phyloP scores from a whole-genome alignment of 1,284 basidiomycete genomes.

The Trametes hirsuta region DNA sequence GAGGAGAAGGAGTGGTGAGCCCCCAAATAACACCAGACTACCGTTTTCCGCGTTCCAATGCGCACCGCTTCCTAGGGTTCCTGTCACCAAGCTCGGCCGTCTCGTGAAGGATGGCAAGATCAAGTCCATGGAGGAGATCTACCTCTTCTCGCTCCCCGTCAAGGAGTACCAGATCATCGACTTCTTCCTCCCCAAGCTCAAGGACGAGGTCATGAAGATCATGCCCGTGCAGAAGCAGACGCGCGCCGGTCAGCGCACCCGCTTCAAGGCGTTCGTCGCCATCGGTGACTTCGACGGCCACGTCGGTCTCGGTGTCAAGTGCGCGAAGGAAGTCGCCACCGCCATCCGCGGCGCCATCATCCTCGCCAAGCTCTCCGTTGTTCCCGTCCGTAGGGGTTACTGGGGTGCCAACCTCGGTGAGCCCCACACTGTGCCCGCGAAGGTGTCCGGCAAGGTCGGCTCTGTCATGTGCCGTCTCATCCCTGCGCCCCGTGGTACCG shows the following conservation, averaged over 20 bases:
- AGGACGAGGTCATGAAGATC: slow-evolving; percentile 99
- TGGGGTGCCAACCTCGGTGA: slow-evolving; percentile 99
- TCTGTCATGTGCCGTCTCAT: slow-evolving; percentile 99
- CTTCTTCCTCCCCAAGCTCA: slow-evolving; percentile 96
- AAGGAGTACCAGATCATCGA: slow-evolving; percentile 99
- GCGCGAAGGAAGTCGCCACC: slow-evolving; percentile 99
- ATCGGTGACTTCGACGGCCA: slow-evolving; percentile 99
- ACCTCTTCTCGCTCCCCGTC: slow-evolving; percentile 99
- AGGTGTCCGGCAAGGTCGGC: slow-evolving; percentile 98
- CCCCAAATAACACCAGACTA: neutral
- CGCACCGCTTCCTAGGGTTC: slow-evolving; percentile 63
- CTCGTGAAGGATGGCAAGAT: slow-evolving; percentile 99
- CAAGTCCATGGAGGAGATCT: slow-evolving; percentile 99
- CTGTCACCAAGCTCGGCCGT: slow-evolving; percentile 99
- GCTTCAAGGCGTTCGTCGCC: slow-evolving; percentile 99
- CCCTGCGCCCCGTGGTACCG: slow-evolving; percentile 97
- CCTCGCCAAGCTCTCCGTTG: slow-evolving; percentile 93
- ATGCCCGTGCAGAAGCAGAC: slow-evolving; percentile 99
- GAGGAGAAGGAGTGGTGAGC: slow-evolving; percentile 99
- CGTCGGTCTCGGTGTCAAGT: slow-evolving; percentile 99
- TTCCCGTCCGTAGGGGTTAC: slow-evolving; percentile 98
- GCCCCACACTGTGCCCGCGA: slow-evolving; percentile 98
- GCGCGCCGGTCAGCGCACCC: slow-evolving; percentile 98
- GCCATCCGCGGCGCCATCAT: slow-evolving; percentile 99
- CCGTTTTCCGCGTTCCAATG: neutral